Percentiles rank a stretch among this genome's conserved stretches.
Evolutionary conservation across 345 rosid species (phyloP).

Genomic region (Eucalyptus marginata): DNA sequence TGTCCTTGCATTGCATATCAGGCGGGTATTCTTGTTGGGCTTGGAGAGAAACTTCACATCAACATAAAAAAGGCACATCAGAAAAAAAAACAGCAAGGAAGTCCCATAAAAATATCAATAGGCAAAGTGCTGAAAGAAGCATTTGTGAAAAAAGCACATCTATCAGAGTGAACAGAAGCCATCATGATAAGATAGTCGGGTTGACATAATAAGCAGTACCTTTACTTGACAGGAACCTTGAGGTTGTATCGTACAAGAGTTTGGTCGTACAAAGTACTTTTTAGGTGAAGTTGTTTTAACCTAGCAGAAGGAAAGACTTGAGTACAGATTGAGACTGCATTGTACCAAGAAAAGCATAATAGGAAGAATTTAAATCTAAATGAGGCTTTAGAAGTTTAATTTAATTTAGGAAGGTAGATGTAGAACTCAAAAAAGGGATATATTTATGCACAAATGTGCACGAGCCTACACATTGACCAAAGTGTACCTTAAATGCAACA

Average conservation of each 20-base stretch:
- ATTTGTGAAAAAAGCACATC: background rate
- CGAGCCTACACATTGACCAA: background rate
- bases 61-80: background rate
- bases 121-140: background rate
- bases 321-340: background rate
- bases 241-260: conserved; percentile 74
- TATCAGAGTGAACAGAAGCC: background rate
- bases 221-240: conserved; percentile 64
- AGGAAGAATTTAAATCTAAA: background rate
- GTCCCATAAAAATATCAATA: background rate
- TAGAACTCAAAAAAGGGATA: background rate
- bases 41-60: conserved; percentile 72
- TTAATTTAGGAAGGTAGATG: background rate
- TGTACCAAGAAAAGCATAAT: background rate
- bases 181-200: background rate
- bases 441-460: background rate
- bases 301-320: conserved; percentile 13
- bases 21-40: conserved; percentile 72
- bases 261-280: conserved; percentile 97
- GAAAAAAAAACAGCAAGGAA: background rate
- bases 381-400: background rate
- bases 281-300: conserved; percentile 97
- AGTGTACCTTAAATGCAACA: conserved; percentile 68
- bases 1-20: conserved; percentile 94
- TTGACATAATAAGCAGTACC: conserved; percentile 22